Percentiles rank a stretch among this genome's conserved stretches.
Conservation (phyloP, 495 filamentous ascomycete genomes). For the Cercophora scortea region DNA sequence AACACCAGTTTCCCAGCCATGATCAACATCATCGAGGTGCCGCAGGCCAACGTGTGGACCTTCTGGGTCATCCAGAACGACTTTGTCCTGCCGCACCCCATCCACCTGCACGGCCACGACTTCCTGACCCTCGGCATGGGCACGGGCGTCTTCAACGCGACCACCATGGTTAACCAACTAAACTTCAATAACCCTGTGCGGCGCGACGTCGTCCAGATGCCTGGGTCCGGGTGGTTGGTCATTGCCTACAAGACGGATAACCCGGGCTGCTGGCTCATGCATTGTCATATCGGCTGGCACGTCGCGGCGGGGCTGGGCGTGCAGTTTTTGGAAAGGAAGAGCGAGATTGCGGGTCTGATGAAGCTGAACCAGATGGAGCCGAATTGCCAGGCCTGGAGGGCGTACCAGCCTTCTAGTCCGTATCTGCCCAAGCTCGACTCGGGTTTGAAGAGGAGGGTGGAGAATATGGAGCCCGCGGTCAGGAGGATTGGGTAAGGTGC, state of each 20-base stretch:
- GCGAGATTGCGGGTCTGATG: conserved; percentile 30
- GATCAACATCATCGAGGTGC: conserved; percentile 25
- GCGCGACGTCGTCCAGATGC: conserved; percentile 33
- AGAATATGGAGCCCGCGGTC: neutral
- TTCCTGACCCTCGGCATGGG: conserved; percentile 49
- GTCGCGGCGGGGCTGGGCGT: conserved; percentile 36
- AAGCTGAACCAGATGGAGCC: conserved; percentile 23
- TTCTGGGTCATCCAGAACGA: conserved; percentile 32
- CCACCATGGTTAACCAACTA: conserved; percentile 16
- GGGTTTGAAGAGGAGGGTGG: conserved; percentile 3
- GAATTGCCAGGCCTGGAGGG: conserved; percentile 34
- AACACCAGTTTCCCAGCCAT: conserved; percentile 20
- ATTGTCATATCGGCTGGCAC: conserved; percentile 48
- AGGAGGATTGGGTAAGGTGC: neutral
- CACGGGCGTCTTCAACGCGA: conserved; percentile 24
- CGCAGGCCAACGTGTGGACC: conserved; percentile 16
- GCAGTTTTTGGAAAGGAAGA: conserved; percentile 36
- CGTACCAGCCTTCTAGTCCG: conserved; percentile 24
- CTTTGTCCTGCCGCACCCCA: conserved; percentile 32
- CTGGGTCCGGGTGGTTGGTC: conserved; percentile 25
- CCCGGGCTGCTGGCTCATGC: conserved; percentile 38
- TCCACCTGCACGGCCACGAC: conserved; percentile 54
- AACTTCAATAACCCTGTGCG: conserved; percentile 31
- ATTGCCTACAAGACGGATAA: conserved; percentile 41
- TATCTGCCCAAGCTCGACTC: conserved; percentile 17